phyloP scores from a whole-genome alignment of 352 stramenopile species.

The Phytopythium kandeliae region DNA sequence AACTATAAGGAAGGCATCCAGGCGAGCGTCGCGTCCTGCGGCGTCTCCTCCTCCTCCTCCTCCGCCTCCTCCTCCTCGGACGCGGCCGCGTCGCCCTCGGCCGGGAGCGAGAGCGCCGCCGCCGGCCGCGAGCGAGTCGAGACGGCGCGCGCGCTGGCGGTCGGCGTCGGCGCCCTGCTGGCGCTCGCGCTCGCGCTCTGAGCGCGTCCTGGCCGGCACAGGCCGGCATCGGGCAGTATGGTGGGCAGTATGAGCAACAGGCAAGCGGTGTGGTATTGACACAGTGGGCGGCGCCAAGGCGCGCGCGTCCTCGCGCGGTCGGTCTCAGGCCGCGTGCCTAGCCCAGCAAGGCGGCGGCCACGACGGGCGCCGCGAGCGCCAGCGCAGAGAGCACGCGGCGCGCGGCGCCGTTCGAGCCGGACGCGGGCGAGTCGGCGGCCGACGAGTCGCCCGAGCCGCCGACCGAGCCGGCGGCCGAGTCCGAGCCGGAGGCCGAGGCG shows the following conservation, averaged over 20 bases:
- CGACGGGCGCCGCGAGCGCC: neutral
- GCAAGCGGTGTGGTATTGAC: no score
- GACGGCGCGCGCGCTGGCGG: neutral
- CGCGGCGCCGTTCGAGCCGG: neutral
- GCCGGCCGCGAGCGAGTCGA: neutral
- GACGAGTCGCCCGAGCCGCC: neutral
- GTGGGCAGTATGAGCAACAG: no score
- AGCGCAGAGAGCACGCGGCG: neutral
- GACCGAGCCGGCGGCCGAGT: neutral
- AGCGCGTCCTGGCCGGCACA: neutral
- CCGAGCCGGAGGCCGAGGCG: neutral
- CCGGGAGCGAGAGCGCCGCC: conserved; percentile 1
- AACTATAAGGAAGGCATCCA: conserved; percentile 16
- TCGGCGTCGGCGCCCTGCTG: neutral
- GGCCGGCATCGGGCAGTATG: no score
- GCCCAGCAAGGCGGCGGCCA: neutral
- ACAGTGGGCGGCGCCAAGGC: no score
- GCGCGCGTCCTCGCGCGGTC: no score
- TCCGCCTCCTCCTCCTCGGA: neutral
- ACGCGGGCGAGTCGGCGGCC: neutral
- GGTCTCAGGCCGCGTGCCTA: neutral
- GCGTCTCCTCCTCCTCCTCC: neutral
- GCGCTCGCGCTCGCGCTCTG: neutral
- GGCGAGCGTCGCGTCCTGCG: conserved; percentile 17
- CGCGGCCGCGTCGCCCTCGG: conserved; percentile 9